Percentiles rank a stretch among this genome's conserved stretches.
phyloP scores from a whole-genome alignment of 2,329 filamentous ascomycete genomes.

The Alternaria brassicae region DNA sequence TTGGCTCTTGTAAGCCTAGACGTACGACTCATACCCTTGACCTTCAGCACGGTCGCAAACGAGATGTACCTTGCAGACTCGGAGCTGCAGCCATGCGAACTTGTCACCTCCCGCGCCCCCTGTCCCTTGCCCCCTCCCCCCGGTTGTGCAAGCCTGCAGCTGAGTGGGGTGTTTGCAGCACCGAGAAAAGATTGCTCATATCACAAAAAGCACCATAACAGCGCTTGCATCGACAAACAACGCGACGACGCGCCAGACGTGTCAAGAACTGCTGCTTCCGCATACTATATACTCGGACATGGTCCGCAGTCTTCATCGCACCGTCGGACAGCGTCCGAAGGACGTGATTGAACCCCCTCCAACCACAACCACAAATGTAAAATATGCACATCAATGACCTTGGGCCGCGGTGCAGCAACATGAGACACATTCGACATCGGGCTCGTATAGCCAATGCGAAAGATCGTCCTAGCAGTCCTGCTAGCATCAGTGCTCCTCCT shows the following conservation, averaged over 20 bases:
- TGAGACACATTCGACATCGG: neutral
- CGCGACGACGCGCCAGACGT: conserved; percentile 7
- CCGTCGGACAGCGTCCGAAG: conserved; percentile 14
- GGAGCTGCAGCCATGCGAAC: conserved; percentile 18
- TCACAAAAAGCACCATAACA: conserved; percentile 18
- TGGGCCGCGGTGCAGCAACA: conserved; percentile 1
- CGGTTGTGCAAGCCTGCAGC: conserved; percentile 11
- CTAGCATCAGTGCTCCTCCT: conserved; percentile 1
- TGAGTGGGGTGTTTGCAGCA: conserved; percentile 5
- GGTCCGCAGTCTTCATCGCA: neutral
- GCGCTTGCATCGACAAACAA: neutral
- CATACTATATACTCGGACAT: neutral
- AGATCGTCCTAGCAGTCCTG: conserved; percentile 1
- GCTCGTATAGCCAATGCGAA: conserved; percentile 7
- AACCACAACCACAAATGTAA: neutral
- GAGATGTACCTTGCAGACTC: conserved; percentile 23
- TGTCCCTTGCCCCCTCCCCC: no score
- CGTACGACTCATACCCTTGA: conserved; percentile 20
- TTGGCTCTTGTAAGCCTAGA: conserved; percentile 15
- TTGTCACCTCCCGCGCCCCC: conserved; percentile 10
- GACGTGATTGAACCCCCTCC: neutral
- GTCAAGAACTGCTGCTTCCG: neutral
- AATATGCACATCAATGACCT: conserved; percentile 2
- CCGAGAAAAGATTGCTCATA: conserved; percentile 13
- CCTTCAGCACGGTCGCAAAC: conserved; percentile 16